Evolutionary conservation across 345 rosid species (phyloP).

Genomic region (Leavenworthia alabamica): DNA sequence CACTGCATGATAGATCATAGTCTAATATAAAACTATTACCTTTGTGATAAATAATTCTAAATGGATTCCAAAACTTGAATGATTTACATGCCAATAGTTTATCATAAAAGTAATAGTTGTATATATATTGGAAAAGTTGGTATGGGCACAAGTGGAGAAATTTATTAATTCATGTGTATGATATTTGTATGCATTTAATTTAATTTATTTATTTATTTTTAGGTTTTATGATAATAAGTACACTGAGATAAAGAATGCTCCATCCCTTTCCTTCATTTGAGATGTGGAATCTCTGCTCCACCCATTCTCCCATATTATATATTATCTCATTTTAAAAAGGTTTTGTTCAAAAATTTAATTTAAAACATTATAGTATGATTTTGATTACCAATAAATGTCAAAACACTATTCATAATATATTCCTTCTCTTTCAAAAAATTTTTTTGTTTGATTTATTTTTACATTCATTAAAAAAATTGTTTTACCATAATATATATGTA

Average conservation of each 20-base stretch:
- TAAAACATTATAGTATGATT: slow-evolving; percentile 14
- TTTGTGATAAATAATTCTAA: background rate
- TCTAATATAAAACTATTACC: background rate
- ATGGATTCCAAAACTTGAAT: background rate
- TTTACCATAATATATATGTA: too few relatives aligned
- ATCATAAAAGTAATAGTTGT: slow-evolving; percentile 17
- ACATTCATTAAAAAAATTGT: too few relatives aligned
- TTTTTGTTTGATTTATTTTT: too few relatives aligned
- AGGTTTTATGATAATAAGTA: slow-evolving; percentile 42
- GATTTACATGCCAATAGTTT: background rate
- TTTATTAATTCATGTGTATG: slow-evolving; percentile 13
- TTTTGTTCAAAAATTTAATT: background rate
- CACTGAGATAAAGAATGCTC: slow-evolving; percentile 41
- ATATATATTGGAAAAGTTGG: slow-evolving; percentile 4
- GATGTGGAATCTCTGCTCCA: slow-evolving; percentile 67
- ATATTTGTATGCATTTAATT: slow-evolving; percentile 7
- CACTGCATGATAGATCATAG: too few relatives aligned
- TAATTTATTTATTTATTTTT: background rate
- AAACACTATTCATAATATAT: too few relatives aligned
- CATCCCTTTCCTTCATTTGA: slow-evolving; percentile 61
- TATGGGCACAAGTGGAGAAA: slow-evolving; percentile 7
- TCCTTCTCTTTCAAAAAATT: too few relatives aligned
- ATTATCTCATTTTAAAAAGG: slow-evolving; percentile 29
- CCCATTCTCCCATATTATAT: slow-evolving; percentile 55
- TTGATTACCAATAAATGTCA: background rate